Evolutionary conservation across 805 yeast genomes (phyloP), one percentile per base, ranked within the genome.

Genomic region (Candida hungchunana): DNA sequence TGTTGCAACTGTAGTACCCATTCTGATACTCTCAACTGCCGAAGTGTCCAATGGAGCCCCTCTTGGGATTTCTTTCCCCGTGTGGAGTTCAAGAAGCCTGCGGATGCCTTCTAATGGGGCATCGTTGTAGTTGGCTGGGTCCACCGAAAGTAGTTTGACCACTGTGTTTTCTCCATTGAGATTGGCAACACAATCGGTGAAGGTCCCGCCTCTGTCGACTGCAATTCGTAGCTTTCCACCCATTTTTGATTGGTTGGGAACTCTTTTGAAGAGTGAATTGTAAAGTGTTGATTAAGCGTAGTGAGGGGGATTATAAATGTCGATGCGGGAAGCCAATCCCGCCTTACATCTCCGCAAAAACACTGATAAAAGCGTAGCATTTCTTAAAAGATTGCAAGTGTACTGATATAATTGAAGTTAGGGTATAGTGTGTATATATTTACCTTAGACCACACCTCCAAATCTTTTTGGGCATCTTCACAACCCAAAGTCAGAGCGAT

Each of bases 1-100:
- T 7, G 97, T 90, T 2, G 98, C 97, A 9, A 88, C 93, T 0
- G 97, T 89, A 4, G 97, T 88, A 3, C 97, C 97, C 83, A 89
- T 80, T 37, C 95, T 67, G 31, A 88, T 76, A 28, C 79, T 73
- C 36, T 75, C 77, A 25, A 87, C 82, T 3, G 62, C 60, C 4
- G 77, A 68, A 1, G 85, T 69, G 40, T 81, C 86, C 40, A 88
- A 59, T 4, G 75, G 77, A 24, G 58, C 58, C 7, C 75, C 74
- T 33, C 84, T 67, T 4, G 88, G 80, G 33, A 84, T 82, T 8
- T 53, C 32, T 6, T 54, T 58, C 1, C 73, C 71, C 1, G 76
- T 71, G 42, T 75, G 74, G 16, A 62, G 60, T 53, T 84, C 94
- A 40, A 89, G 59, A 0, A 85, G 70, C 30, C 94, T 62, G 45